Evolutionary conservation across 495 filamentous ascomycete species (phyloP).

Genomic region (Parmelia sp.): DNA sequence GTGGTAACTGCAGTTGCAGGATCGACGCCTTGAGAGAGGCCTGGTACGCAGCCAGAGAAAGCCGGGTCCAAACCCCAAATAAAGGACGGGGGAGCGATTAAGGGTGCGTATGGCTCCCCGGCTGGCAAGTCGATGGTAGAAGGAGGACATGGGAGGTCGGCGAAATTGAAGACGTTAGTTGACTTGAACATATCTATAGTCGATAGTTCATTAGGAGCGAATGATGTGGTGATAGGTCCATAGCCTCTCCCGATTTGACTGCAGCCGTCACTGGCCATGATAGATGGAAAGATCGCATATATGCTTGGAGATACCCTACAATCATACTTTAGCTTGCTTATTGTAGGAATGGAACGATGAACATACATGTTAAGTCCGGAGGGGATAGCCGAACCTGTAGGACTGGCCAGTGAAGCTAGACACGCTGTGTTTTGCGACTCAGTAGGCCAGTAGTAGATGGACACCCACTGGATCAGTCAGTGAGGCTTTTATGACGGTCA

Average conservation of each 20-base stretch:
- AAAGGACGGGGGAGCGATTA: background rate
- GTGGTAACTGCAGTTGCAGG: background rate
- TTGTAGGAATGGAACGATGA: background rate
- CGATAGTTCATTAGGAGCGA: background rate
- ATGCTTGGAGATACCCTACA: background rate
- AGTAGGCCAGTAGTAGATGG: constrained; percentile 6
- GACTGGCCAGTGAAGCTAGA: background rate
- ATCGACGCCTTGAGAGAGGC: constrained; percentile 1
- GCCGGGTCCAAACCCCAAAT: background rate
- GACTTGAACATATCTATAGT: background rate
- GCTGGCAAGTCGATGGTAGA: background rate
- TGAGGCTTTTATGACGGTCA: background rate
- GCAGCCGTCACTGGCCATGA: constrained; percentile 10
- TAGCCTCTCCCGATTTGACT: background rate
- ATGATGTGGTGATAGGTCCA: background rate
- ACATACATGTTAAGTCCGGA: background rate
- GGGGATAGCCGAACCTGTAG: background rate
- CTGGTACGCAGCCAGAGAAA: constrained; percentile 3
- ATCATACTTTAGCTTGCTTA: background rate
- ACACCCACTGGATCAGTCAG: background rate
- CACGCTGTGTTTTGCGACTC: constrained; percentile 7
- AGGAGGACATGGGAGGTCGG: constrained; percentile 6
- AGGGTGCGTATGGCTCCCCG: background rate
- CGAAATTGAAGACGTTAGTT: constrained; percentile 2
- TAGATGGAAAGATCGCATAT: constrained; percentile 6